These are phyloP conservation scores for Acrasis kona DNA, from an alignment of 78 protist genomes.

Conservation along the genomic window DNA sequence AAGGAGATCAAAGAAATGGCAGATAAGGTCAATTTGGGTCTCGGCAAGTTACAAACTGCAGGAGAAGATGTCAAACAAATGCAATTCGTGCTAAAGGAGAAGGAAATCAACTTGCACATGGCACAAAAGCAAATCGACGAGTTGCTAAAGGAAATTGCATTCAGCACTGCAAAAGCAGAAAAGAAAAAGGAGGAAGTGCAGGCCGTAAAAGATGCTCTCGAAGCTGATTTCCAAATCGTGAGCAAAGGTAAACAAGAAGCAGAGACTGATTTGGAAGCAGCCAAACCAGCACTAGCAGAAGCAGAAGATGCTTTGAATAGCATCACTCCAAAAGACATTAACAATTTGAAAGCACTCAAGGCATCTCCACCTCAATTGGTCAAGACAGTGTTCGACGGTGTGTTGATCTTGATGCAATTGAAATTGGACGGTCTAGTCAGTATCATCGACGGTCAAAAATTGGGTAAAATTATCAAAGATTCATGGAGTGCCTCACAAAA, in stretches of 20 bases:
- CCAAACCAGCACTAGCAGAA: slow-evolving; percentile 51
- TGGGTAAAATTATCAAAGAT: slow-evolving; percentile 6
- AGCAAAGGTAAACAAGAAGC: slow-evolving; percentile 53
- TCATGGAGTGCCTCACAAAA: slow-evolving; percentile 24
- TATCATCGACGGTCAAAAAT: too few relatives aligned
- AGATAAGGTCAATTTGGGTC: slow-evolving; percentile 56
- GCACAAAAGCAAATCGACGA: slow-evolving; percentile 42
- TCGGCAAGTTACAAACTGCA: slow-evolving; percentile 66
- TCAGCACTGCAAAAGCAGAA: slow-evolving; percentile 52
- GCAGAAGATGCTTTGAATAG: slow-evolving; percentile 61
- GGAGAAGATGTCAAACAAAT: slow-evolving; percentile 45
- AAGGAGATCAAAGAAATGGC: slow-evolving; percentile 31
- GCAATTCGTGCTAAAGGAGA: slow-evolving; percentile 50
- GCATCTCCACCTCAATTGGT: slow-evolving; percentile 64
- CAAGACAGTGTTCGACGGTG: slow-evolving; percentile 71
- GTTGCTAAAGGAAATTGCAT: slow-evolving; percentile 49
- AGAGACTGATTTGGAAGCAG: slow-evolving; percentile 55
- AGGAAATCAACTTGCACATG: slow-evolving; percentile 51
- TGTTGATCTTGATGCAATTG: slow-evolving; percentile 40
- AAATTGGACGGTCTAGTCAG: slow-evolving; percentile 6
- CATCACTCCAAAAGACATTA: slow-evolving; percentile 60
- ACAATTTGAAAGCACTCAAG: slow-evolving; percentile 35
- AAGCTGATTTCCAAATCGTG: slow-evolving; percentile 35
- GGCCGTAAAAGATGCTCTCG: slow-evolving; percentile 15
- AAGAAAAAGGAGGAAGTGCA: slow-evolving; percentile 44